Conservation (phyloP, 2,329 filamentous ascomycete genomes). For the Epichloe sylvatica region DNA sequence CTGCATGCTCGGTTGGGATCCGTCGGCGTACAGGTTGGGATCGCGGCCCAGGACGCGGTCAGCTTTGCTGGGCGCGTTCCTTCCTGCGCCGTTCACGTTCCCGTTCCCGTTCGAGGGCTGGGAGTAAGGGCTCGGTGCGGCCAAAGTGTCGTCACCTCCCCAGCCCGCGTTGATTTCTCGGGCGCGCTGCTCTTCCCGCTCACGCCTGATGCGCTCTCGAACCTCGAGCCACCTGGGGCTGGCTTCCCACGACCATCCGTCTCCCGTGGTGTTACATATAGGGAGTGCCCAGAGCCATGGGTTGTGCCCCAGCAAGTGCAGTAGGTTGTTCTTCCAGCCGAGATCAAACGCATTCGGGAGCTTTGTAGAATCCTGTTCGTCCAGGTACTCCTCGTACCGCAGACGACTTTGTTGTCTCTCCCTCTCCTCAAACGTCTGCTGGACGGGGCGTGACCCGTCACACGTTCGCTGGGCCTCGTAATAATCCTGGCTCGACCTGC, state of each 20-base stretch:
- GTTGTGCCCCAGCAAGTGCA: conserved; percentile 65
- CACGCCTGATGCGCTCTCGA: conserved; percentile 44
- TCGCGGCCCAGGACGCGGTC: conserved; percentile 45
- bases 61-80: conserved; percentile 37
- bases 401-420: conserved; percentile 40
- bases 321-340: conserved; percentile 65
- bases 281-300: conserved; percentile 67
- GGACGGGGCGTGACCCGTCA: conserved; percentile 25
- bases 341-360: conserved; percentile 90
- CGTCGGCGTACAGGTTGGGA: conserved; percentile 40
- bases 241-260: conserved; percentile 91
- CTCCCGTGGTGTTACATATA: conserved; percentile 70
- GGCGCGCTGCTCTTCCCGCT: conserved; percentile 45
- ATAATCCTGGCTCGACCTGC: conserved; percentile 15
- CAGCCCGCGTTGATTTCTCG: conserved; percentile 55
- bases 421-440: conserved; percentile 39
- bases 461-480: conserved; percentile 5
- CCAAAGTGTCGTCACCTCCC: conserved; percentile 28
- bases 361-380: conserved; percentile 76
- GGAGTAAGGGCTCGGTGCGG: not conserved
- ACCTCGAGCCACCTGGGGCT: conserved; percentile 65
- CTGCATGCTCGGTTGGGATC: conserved; percentile 25
- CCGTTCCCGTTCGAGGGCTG: conserved; percentile 1
- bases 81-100: conserved; percentile 12
- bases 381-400: conserved; percentile 60